phyloP scores from a whole-genome alignment of 257 asterid genomes.

The Nyctanthes arbortristis region DNA sequence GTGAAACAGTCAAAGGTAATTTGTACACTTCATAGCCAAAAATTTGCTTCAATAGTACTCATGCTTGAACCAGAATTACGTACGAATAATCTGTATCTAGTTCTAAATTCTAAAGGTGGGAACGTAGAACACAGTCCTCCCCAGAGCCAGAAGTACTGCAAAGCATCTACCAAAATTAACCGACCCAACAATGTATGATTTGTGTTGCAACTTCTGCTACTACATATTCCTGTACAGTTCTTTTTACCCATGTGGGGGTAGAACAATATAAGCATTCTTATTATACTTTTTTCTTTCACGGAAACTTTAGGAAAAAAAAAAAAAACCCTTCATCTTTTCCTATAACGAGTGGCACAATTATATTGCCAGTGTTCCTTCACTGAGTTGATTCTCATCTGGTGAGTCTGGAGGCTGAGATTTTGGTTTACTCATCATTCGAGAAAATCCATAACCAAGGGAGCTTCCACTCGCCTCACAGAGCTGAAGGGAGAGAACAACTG shows the following conservation, averaged over 20 bases:
- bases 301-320: too few species aligned
- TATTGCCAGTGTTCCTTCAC: conserved; percentile 77
- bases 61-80: too few species aligned
- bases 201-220: not conserved
- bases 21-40: too few species aligned
- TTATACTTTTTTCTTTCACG: not conserved
- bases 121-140: too few species aligned
- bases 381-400: conserved; percentile 61
- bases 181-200: not conserved
- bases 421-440: conserved; percentile 60
- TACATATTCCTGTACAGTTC: conserved; percentile 29
- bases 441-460: conserved; percentile 94
- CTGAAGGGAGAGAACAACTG: conserved; percentile 42
- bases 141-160: too few species aligned
- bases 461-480: conserved; percentile 83
- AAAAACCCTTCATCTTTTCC: conserved; percentile 16
- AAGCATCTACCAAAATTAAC: not conserved
- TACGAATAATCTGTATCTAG: too few species aligned
- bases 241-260: not conserved
- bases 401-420: conserved; percentile 56
- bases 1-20: too few species aligned
- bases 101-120: too few species aligned
- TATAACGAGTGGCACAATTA: conserved; percentile 19
- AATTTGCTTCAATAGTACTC: too few species aligned
- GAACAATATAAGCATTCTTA: not conserved